Percentiles rank a stretch among this genome's conserved stretches.
Evolutionary conservation across 2,329 filamentous ascomycete genomes (phyloP).

Genomic region (Xylaria sp.): DNA sequence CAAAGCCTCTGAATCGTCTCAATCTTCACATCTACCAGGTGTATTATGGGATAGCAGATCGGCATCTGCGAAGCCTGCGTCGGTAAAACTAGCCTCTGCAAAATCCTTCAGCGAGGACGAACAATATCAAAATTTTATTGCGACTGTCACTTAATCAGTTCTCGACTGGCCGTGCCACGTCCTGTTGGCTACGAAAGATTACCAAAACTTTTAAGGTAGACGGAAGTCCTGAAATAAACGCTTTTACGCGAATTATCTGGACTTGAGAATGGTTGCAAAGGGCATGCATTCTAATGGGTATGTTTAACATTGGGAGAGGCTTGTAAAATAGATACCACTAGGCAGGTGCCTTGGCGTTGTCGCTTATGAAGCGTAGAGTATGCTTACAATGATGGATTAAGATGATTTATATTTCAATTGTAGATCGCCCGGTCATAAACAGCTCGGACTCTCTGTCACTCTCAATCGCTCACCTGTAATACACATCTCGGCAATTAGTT

Average conservation of each 20-base stretch:
- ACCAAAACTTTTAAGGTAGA: background rate
- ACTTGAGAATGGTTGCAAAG: background rate
- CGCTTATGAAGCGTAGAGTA: conserved; percentile 21
- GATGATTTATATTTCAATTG: conserved; percentile 2
- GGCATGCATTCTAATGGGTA: background rate
- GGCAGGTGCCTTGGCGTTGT: conserved; percentile 30
- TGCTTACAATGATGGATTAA: background rate
- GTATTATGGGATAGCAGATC: conserved; percentile 53
- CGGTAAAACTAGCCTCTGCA: conserved; percentile 41
- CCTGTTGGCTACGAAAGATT: background rate
- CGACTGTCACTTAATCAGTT: conserved; percentile 51
- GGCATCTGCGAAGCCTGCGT: conserved; percentile 31
- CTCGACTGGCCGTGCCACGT: background rate
- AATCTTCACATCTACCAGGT: conserved; percentile 40
- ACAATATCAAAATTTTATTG: conserved; percentile 60
- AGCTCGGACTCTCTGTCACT: conserved; percentile 30
- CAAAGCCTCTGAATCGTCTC: conserved; percentile 42
- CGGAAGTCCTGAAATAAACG: background rate
- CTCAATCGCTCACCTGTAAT: conserved; percentile 62
- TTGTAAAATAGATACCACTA: conserved; percentile 33
- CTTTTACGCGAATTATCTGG: background rate
- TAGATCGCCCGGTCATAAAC: background rate
- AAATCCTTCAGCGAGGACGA: conserved; percentile 56
- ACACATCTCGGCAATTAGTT: conserved; percentile 68
- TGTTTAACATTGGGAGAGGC: background rate